A percentile compares a stretch with the other conserved stretches of the same genome.
phyloP scores from a whole-genome alignment of 2,329 filamentous ascomycete species.

The Byssothecium circinans region DNA sequence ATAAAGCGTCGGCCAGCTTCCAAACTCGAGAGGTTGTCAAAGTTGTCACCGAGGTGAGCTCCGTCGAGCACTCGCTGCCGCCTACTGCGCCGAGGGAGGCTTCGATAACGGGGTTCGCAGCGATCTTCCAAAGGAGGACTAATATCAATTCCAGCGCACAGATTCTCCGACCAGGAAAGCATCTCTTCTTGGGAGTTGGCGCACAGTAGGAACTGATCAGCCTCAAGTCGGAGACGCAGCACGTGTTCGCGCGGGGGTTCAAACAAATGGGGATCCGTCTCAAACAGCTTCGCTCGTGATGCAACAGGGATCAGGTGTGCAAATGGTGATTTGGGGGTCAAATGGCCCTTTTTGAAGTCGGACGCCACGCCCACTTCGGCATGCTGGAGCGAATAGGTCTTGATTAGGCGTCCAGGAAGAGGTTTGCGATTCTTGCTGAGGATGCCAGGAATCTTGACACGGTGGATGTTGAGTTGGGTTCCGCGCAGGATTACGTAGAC shows the following conservation, averaged over 20 bases:
- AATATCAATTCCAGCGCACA: constrained; percentile 72
- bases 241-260: constrained; percentile 58
- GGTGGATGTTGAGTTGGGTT: constrained; percentile 68
- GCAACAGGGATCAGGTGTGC: constrained; percentile 49
- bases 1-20: constrained; percentile 45
- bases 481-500: constrained; percentile 67
- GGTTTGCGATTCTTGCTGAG: constrained; percentile 53
- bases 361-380: constrained; percentile 74
- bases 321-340: constrained; percentile 49
- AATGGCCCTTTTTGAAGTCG: constrained; percentile 65
- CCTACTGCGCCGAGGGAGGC: constrained; percentile 48
- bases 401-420: constrained; percentile 61
- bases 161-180: constrained; percentile 67
- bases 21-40: constrained; percentile 34
- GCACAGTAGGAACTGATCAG: constrained; percentile 72
- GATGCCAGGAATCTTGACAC: constrained; percentile 58
- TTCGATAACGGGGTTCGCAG: constrained; percentile 49
- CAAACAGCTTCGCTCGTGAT: constrained; percentile 45
- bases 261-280: constrained; percentile 52
- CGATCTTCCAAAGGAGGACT: constrained; percentile 71
- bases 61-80: constrained; percentile 42
- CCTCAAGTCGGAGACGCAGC: constrained; percentile 71
- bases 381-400: constrained; percentile 71
- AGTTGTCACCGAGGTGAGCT: constrained; percentile 30
- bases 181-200: constrained; percentile 67